Evolutionary conservation across 1,284 basidiomycete species (phyloP), one percentile per base, ranked within the genome.

Genomic region (Moesziomyces sp.): DNA sequence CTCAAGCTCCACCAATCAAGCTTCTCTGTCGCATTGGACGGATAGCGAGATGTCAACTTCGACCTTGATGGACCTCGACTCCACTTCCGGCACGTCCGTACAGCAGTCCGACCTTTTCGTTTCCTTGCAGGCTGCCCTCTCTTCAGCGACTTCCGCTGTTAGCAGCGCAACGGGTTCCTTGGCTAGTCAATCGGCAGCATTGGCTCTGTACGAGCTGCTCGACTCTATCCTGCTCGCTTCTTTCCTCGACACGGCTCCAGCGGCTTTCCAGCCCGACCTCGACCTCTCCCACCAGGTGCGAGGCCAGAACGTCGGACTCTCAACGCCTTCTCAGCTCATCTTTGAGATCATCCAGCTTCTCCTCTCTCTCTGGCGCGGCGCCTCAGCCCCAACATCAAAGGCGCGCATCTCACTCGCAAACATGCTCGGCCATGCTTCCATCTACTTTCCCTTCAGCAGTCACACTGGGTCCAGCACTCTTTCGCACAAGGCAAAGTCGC

Each of bases 371-470:
- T 78, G 69, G 69, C 67, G 73, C 3, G 58, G 56, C 35, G 51
- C 60, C 1, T 28, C 68, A 4, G 30, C 58, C 8, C 46, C 52
- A 0, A 54, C 21, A 24, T 7, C 62, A 19, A 52, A 52, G 19
- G 46, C 46, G 13, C 46, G 52, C 26, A 58, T 55, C 14, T 56
- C 61, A 16, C 70, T 76, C 13, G 52, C 62, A 13, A 67, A 65
- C 19, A 46, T 67, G 33, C 67, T 78, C 0, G 60, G 69, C 13
- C 67, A 67, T 43, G 42, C 73, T 28, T 70, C 74, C 6, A 33
- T 72, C 33, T 78, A 76, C 64, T 78, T 78, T 53, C 76, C 76
- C 50, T 78, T 76, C 48, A 67, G 75, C 54, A 58, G 66, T 28
- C 66, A 54, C 35, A 66, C 48, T 1, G 57, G 53, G 26, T 72